Conservation (phyloP, 2,329 filamentous ascomycete genomes). For the Chaetomiaceae sp. region DNA sequence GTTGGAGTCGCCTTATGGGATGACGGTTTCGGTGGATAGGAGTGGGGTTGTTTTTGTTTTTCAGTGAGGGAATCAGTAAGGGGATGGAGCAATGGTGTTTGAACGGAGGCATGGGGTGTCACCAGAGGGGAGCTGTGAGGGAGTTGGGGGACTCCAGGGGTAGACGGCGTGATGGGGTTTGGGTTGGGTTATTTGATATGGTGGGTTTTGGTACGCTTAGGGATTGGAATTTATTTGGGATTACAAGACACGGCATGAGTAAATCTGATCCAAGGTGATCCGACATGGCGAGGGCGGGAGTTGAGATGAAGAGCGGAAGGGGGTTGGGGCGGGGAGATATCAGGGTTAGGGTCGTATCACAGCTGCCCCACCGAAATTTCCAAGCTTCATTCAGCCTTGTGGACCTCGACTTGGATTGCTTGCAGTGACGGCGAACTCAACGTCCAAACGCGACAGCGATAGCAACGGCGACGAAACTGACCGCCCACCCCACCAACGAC, state of each 20-base stretch:
- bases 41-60: slow-evolving; percentile 87
- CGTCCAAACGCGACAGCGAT: background rate
- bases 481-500: background rate
- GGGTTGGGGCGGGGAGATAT: no score
- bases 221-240: background rate
- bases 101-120: background rate
- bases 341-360: slow-evolving; percentile 11
- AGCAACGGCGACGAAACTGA: background rate
- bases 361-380: slow-evolving; percentile 12
- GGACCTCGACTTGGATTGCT: slow-evolving; percentile 1
- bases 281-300: no score
- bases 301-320: no score
- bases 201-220: background rate
- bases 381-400: slow-evolving; percentile 19
- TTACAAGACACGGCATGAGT: no score
- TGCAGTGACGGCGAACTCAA: background rate
- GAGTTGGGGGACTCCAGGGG: background rate
- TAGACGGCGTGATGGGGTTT: background rate
- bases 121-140: background rate
- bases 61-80: slow-evolving; percentile 32
- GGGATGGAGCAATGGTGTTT: background rate
- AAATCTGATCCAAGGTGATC: no score
- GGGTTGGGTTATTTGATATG: background rate
- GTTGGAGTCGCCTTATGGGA: slow-evolving; percentile 83
- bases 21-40: slow-evolving; percentile 87